phyloP scores from a whole-genome alignment of 495 filamentous ascomycete species.

The Rusavskia elegans region DNA sequence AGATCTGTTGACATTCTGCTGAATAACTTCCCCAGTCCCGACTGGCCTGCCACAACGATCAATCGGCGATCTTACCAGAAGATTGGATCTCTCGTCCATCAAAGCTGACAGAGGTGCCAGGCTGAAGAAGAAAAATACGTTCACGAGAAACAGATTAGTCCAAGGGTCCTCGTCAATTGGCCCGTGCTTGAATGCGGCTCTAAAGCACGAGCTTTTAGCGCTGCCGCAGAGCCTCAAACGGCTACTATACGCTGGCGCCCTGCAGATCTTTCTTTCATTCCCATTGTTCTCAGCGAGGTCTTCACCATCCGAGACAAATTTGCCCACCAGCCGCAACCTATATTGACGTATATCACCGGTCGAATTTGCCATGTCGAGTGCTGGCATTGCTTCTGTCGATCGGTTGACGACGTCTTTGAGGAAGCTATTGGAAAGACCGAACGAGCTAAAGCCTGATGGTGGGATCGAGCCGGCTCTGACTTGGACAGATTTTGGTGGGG shows the following conservation, averaged over 20 bases:
- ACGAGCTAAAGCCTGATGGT: conserved; percentile 43
- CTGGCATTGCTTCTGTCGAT: conserved; percentile 38
- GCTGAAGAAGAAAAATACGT: not conserved
- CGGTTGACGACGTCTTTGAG: conserved; percentile 39
- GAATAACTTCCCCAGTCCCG: not conserved
- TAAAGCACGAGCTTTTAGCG: no score
- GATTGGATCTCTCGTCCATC: no score
- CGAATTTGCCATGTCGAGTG: conserved; percentile 26
- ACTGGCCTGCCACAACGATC: not conserved
- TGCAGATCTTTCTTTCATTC: no score
- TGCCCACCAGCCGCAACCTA: not conserved
- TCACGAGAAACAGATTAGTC: no score
- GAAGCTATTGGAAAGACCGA: conserved; percentile 47
- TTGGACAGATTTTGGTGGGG: conserved; percentile 23
- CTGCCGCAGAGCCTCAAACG: not conserved
- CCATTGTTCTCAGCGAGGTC: no score
- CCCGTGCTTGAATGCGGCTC: no score
- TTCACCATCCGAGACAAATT: not conserved
- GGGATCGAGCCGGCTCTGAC: conserved; percentile 68
- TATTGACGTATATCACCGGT: not conserved
- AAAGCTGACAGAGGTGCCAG: not conserved
- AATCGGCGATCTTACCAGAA: no score
- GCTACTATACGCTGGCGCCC: no score
- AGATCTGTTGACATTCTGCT: not conserved
- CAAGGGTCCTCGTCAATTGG: no score